Percentiles rank a stretch among this genome's conserved stretches.
phyloP scores from a whole-genome alignment of 2,329 filamentous ascomycete species.

The Aschersonia sp. region DNA sequence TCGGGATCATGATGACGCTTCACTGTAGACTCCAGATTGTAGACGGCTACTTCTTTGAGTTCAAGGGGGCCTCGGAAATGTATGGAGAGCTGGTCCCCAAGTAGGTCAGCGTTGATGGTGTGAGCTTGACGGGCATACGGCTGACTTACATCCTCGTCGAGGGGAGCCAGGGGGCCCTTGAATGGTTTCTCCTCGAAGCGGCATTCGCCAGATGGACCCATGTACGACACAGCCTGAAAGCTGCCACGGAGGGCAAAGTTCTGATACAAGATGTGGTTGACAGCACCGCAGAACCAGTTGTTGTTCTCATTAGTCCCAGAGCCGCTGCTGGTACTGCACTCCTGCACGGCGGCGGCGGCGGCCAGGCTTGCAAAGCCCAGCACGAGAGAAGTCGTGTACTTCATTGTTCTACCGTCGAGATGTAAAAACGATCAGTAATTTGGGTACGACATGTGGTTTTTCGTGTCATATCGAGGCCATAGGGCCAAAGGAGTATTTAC shows the following conservation, averaged over 20 bases:
- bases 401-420: conserved; percentile 11
- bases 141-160: conserved; percentile 52
- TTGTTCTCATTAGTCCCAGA: conserved; percentile 24
- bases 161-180: conserved; percentile 47
- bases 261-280: conserved; percentile 53
- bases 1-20: conserved; percentile 8
- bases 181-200: conserved; percentile 35
- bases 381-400: conserved; percentile 11
- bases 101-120: background rate
- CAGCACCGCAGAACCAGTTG: conserved; percentile 53
- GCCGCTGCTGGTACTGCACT: conserved; percentile 21
- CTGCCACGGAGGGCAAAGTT: conserved; percentile 44
- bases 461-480: too few relatives aligned
- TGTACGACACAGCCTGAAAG: conserved; percentile 50
- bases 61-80: conserved; percentile 58
- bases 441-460: too few relatives aligned
- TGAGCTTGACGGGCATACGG: background rate
- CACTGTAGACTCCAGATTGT: conserved; percentile 32
- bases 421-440: too few relatives aligned
- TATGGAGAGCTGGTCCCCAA: conserved; percentile 43
- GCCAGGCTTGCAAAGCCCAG: conserved; percentile 15
- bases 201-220: conserved; percentile 43
- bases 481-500: too few relatives aligned
- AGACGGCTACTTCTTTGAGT: conserved; percentile 55
- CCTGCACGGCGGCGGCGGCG: conserved; percentile 14